Base-by-base conservation (phyloP, 352 stramenopile species). In the Pythium plurisporium region DNA sequence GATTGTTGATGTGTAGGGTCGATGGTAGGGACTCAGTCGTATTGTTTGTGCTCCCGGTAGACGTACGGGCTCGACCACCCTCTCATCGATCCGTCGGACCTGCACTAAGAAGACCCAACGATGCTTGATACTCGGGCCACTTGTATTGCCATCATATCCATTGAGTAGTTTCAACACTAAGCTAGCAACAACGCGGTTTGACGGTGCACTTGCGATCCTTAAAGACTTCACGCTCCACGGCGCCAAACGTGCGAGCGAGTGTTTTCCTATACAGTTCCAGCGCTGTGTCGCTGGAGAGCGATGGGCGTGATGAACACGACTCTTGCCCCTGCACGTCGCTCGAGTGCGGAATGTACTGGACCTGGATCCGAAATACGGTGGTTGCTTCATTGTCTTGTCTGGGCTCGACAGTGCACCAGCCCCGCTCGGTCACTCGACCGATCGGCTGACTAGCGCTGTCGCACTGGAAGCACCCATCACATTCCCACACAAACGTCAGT, bases 401-500 rank as follows among this genome's bases (percentile, higher is more conserved):
- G 25, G 46, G 30, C n/a, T 64, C 56, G 22, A 64, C 42, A 10
- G 47, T 57, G 20, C 56, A 64, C 56, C 56, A 64, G 4, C 56
- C 56, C 17, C 56, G 48, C 40, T 64, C 56, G 15, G 47, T 49
- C 38, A 64, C 56, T 3, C 37, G 27, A 5, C 56, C 56, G 22
- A 64, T 64, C 0, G 56, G 56, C 0, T 53, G 34, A 6, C 22
- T 51, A 1, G 38, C 23, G 15, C 30, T 41, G n/a, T 64, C 56
- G 46, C 56, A 64, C 37, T 64, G 56, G 23, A 36, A 64, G 34
- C 56, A 64, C 11, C 56, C 56, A 26, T 64, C 56, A 22, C 56
- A 64, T 33, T 57, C 56, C 56, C 56, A 64, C 14, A 57, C 56
- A 33, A 64, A 64, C 12, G 56, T 64, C 17, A 64, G 31, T 27